Evolutionary conservation across 441 rosid genomes (phyloP), one percentile per base, ranked within the genome.

Genomic region (Corymbia calophylla): DNA sequence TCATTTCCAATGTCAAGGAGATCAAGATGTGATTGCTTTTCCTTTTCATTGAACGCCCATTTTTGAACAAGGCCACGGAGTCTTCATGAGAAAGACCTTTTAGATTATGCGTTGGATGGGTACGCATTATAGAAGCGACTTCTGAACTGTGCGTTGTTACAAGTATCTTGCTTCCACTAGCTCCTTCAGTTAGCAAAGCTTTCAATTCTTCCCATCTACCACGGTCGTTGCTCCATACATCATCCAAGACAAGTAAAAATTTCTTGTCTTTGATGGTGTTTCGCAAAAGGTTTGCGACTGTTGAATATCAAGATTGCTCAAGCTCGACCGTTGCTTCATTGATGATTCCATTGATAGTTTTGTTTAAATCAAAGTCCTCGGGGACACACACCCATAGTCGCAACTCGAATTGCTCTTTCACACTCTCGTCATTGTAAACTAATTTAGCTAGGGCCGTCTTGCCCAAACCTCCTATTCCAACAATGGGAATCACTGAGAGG

Each of bases 311-410:
- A 8, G 19, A 35, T 64, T 4, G n/a, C 21, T n/a, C 73, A n/a
- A 15, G 73, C 0, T 64, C 15, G 0, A 16, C 35, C 0, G 1
- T 66, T 66, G 0, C 21, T 0, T 31, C 21, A 0, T 66, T 16
- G 19, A 31, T 16, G 73, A 66, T 66, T 66, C 39, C 3, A 0
- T 31, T 5, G 1, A 66, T 31, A 31, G 21, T 66, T 0, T 66
- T 31, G 7, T n/a, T 2, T 8, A 66, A 31, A 66, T 66, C 73
- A 66, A 66, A 66, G 0, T 66, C 6, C 73, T 66, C 73, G 0
- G 21, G 73, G 7, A 66, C 73, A 4, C 73, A 64, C 21, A 66
- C 39, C 73, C 73, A 66, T 31, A n/a, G 39, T 66, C 0, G 39
- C 39, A 0, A 66, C 0, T 66, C 0, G 0, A 31, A 66, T 15